Conservation (phyloP, 2,329 filamentous ascomycete genomes). For the Herpotrichia juniperi region DNA sequence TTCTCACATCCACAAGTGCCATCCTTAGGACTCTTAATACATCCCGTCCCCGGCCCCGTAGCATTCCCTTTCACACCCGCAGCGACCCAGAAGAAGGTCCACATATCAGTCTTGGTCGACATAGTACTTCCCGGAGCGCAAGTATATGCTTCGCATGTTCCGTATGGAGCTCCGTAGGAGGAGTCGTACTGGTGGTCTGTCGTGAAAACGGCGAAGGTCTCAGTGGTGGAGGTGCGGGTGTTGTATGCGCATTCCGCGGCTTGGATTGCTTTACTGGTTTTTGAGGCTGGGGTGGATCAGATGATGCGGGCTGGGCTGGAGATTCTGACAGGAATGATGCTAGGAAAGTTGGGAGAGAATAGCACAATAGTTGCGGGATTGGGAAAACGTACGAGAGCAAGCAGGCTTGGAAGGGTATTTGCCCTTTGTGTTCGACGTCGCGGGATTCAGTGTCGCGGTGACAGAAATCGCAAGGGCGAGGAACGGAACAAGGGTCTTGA, state of each 20-base stretch:
- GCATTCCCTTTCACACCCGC: slow-evolving; percentile 15
- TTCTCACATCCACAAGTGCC: slow-evolving; percentile 8
- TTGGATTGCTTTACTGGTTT: slow-evolving; percentile 47
- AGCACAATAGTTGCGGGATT: too few species aligned
- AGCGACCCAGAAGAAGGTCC: slow-evolving; percentile 31
- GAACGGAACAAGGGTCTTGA: too few species aligned
- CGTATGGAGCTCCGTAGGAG: slow-evolving; percentile 54
- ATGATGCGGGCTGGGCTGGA: too few species aligned
- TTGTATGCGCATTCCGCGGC: slow-evolving; percentile 52
- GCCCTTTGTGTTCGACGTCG: too few species aligned
- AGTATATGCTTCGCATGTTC: slow-evolving; percentile 47
- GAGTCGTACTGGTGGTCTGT: slow-evolving; percentile 55
- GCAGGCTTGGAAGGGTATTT: too few species aligned
- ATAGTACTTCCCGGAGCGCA: slow-evolving; percentile 23
- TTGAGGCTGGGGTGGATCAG: too few species aligned
- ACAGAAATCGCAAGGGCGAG: too few species aligned
- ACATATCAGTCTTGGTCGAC: slow-evolving; percentile 18
- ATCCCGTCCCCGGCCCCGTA: slow-evolving; percentile 30
- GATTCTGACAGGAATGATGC: too few species aligned
- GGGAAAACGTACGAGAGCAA: too few species aligned
- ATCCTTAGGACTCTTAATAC: slow-evolving; percentile 32
- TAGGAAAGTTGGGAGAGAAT: too few species aligned
- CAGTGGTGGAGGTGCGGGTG: slow-evolving; percentile 41
- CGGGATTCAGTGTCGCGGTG: too few species aligned
- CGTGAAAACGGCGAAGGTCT: slow-evolving; percentile 51